phyloP scores from a whole-genome alignment of 2,329 filamentous ascomycete genomes.

The Rhytidhysteron rufulum region DNA sequence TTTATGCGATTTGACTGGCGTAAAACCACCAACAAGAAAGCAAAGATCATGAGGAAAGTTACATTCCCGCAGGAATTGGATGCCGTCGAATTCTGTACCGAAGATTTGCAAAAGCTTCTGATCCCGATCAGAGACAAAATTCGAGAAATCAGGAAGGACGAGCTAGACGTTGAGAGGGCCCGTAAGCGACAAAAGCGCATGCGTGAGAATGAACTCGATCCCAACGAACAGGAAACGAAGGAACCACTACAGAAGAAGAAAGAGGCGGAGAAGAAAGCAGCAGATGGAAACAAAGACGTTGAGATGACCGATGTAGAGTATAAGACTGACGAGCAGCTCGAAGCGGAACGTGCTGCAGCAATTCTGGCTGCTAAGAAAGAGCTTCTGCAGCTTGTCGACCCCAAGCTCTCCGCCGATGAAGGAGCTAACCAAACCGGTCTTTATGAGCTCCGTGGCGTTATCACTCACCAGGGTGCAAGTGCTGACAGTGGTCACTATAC shows the following conservation, averaged over 20 bases:
- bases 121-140: conserved; percentile 95
- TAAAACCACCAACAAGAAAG: conserved; percentile 91
- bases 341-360: conserved; percentile 74
- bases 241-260: conserved; percentile 49
- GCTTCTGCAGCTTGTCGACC: conserved; percentile 71
- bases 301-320: conserved; percentile 70
- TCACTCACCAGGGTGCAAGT: conserved; percentile 94
- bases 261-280: conserved; percentile 39
- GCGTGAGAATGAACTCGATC: conserved; percentile 53
- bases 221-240: conserved; percentile 43
- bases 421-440: conserved; percentile 90
- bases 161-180: conserved; percentile 85
- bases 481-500: conserved; percentile 99
- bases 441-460: conserved; percentile 89
- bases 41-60: conserved; percentile 99
- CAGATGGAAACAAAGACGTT: conserved; percentile 59
- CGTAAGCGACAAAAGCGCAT: conserved; percentile 85
- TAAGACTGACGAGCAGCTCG: conserved; percentile 92
- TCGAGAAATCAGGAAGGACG: conserved; percentile 89
- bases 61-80: conserved; percentile 93
- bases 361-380: conserved; percentile 84
- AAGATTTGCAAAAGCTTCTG: conserved; percentile 76
- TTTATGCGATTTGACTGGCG: conserved; percentile 99
- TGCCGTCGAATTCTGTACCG: conserved; percentile 90
- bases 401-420: conserved; percentile 69